Percentiles rank a stretch among this genome's conserved stretches.
Conservation (phyloP, 345 rosid species). For the Camelina hispida region DNA sequence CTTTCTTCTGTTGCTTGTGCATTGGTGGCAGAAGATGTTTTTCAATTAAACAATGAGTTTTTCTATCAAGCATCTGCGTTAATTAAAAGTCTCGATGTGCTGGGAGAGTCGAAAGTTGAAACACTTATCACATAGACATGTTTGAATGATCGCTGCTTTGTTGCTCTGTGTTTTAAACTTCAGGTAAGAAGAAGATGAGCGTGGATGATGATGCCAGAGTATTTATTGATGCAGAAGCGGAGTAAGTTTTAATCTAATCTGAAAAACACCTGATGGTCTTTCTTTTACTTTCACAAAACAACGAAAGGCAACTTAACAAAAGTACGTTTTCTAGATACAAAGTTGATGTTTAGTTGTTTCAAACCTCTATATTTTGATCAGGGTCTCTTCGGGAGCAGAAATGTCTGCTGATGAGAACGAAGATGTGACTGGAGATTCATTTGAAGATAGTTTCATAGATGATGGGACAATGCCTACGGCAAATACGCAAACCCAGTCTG, state of each 20-base stretch:
- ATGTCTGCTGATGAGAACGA: constrained; percentile 69
- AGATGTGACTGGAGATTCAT: constrained; percentile 51
- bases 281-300: constrained; percentile 20
- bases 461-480: constrained; percentile 66
- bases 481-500: constrained; percentile 59
- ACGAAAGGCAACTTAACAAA: constrained; percentile 1
- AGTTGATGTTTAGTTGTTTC: constrained; percentile 20
- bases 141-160: constrained; percentile 28
- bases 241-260: constrained; percentile 58
- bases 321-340: background rate
- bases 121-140: background rate
- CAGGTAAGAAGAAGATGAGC: constrained; percentile 58
- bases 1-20: constrained; percentile 10
- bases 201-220: constrained; percentile 43
- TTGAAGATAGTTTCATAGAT: constrained; percentile 88
- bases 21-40: background rate
- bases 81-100: constrained; percentile 6
- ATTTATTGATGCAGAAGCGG: constrained; percentile 87
- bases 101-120: background rate
- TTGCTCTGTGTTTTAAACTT: constrained; percentile 40
- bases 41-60: background rate
- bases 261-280: constrained; percentile 19
- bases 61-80: background rate
- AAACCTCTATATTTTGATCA: constrained; percentile 33
- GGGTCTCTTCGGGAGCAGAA: constrained; percentile 83